phyloP scores from a whole-genome alignment of 495 filamentous ascomycete genomes.

The Penicillium ucsense region DNA sequence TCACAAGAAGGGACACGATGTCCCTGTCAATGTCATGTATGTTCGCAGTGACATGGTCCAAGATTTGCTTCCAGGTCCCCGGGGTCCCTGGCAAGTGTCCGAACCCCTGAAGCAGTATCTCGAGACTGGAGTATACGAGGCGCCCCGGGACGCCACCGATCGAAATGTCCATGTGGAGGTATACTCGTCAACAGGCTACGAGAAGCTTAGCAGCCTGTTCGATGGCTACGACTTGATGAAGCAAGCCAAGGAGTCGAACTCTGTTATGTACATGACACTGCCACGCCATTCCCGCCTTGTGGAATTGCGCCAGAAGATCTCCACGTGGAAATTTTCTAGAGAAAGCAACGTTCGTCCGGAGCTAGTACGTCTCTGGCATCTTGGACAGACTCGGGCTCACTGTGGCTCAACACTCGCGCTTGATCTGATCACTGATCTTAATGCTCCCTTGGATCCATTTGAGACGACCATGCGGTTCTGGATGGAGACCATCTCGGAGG shows the following conservation, averaged over 20 bases:
- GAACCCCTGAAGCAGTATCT: slow-evolving; percentile 29
- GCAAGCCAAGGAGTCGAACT: slow-evolving; percentile 26
- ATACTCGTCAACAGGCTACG: slow-evolving; percentile 28
- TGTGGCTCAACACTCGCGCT: slow-evolving; percentile 29
- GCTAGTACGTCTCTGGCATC: slow-evolving; percentile 34
- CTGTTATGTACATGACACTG: slow-evolving; percentile 33
- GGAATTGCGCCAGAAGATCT: slow-evolving; percentile 37
- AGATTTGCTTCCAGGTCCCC: slow-evolving; percentile 33
- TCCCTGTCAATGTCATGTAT: slow-evolving; percentile 50
- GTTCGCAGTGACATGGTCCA: slow-evolving; percentile 43
- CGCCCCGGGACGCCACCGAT: slow-evolving; percentile 2
- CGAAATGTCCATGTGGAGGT: slow-evolving; percentile 32
- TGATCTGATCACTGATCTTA: slow-evolving; percentile 27
- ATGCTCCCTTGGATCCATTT: slow-evolving; percentile 22
- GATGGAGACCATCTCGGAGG: slow-evolving; percentile 35
- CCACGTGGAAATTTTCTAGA: slow-evolving; percentile 21
- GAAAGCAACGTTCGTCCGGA: slow-evolving; percentile 19
- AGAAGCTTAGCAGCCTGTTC: slow-evolving; percentile 29
- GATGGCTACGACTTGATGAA: slow-evolving; percentile 40
- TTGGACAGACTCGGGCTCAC: slow-evolving; percentile 29
- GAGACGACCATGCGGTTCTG: slow-evolving; percentile 28
- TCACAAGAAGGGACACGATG: slow-evolving; percentile 44
- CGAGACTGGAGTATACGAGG: slow-evolving; percentile 20
- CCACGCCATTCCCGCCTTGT: slow-evolving; percentile 27
- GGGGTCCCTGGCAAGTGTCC: slow-evolving; percentile 32